A percentile compares a stretch with the other conserved stretches of the same genome.
These are phyloP conservation scores for Coniochaeta sp. DNA, from an alignment of 2,329 filamentous ascomycete genomes.

Conservation along the genomic window DNA sequence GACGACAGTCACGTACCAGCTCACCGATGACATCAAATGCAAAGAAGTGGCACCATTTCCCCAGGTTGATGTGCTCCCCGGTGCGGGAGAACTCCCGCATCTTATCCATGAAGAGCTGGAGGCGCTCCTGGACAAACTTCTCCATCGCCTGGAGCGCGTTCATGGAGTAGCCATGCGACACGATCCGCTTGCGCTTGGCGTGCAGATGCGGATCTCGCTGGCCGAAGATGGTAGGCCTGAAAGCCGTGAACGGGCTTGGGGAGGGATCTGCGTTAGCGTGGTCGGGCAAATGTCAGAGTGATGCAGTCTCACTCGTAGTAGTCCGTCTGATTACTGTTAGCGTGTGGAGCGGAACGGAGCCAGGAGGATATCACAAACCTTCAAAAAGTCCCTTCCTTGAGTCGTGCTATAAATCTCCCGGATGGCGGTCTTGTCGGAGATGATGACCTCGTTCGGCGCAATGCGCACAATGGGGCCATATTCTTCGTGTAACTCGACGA, in stretches of 20 bases:
- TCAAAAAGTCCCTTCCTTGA: conserved; percentile 6
- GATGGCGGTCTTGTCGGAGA: conserved; percentile 5
- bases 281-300: not conserved
- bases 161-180: conserved; percentile 7
- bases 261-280: not conserved
- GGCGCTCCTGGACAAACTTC: conserved; percentile 4
- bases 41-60: conserved; percentile 7
- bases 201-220: conserved; percentile 5
- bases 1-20: not conserved
- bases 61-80: conserved; percentile 1
- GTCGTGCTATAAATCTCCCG: conserved; percentile 6
- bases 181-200: conserved; percentile 6
- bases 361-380: conserved; percentile 1
- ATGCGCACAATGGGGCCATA: conserved; percentile 6
- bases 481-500: conserved; percentile 3
- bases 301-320: conserved; percentile 5
- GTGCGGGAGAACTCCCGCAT: conserved; percentile 3
- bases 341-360: too few species aligned
- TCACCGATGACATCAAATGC: conserved; percentile 7
- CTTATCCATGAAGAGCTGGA: conserved; percentile 5
- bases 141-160: conserved; percentile 6
- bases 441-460: conserved; percentile 5
- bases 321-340: conserved; percentile 3
- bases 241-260: conserved; percentile 5
- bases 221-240: conserved; percentile 5